Conservation (phyloP, 2,329 filamentous ascomycete genomes). For the Xylaria multiplex region DNA sequence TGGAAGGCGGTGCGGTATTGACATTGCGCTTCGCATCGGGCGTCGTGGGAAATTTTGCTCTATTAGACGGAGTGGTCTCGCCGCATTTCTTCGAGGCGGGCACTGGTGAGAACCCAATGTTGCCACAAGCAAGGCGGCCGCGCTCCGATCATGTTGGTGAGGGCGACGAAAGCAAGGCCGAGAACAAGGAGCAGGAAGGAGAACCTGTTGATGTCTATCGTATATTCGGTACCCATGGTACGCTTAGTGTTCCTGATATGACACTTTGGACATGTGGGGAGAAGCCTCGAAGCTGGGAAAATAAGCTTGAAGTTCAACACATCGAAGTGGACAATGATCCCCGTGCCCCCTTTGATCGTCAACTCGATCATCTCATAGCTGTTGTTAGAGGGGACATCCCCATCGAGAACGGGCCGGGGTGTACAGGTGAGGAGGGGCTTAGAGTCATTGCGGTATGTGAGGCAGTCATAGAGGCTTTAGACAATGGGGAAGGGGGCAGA, state of each 20-base stretch:
- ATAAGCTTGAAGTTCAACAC: background rate
- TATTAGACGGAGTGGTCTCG: constrained; percentile 10
- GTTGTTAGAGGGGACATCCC: constrained; percentile 2
- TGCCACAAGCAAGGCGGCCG: constrained; percentile 10
- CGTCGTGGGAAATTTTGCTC: constrained; percentile 13
- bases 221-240: constrained; percentile 21
- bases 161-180: no score
- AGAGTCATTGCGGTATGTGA: constrained; percentile 20
- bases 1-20: constrained; percentile 15
- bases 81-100: constrained; percentile 23
- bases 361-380: constrained; percentile 22
- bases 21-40: constrained; percentile 19
- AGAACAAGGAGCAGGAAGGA: background rate
- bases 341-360: constrained; percentile 15
- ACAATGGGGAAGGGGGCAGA: constrained; percentile 10
- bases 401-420: constrained; percentile 6
- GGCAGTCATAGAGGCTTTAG: constrained; percentile 15
- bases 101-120: constrained; percentile 17
- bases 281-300: constrained; percentile 15
- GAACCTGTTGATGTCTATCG: constrained; percentile 20
- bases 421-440: constrained; percentile 21
- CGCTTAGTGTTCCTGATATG: constrained; percentile 19
- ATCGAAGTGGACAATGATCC: constrained; percentile 14
- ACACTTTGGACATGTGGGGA: constrained; percentile 17
- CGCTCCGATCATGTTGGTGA: background rate